phyloP scores from a whole-genome alignment of 768 basidiomycete genomes.

The Naganishia vishniacii region DNA sequence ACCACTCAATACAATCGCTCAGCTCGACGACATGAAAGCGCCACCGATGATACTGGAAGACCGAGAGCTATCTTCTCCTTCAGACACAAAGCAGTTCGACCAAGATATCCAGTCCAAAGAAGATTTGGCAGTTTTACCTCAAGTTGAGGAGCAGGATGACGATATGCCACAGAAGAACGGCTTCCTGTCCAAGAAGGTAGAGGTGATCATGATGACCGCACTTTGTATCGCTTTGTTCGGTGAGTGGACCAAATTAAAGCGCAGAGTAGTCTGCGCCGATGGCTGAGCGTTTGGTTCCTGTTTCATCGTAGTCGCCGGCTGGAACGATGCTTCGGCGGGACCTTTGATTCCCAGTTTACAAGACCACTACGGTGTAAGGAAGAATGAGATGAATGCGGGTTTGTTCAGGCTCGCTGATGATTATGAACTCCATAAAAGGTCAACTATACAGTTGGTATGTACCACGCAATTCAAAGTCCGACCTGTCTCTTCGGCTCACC shows the following conservation, averaged over 20 bases:
- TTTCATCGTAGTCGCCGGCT: conserved; percentile 51
- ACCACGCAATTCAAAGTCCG: background rate
- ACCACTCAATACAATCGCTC: no score
- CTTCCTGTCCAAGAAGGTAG: background rate
- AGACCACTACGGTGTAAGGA: conserved; percentile 49
- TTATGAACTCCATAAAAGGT: background rate
- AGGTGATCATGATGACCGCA: conserved; percentile 10
- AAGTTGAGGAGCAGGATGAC: background rate
- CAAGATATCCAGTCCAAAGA: background rate
- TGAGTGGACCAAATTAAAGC: no score
- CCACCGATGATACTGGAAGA: background rate
- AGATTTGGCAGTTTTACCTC: background rate
- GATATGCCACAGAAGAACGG: conserved; percentile 1
- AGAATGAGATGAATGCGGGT: background rate
- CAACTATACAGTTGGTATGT: conserved; percentile 3
- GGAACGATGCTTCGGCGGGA: conserved; percentile 72
- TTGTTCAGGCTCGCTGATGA: background rate
- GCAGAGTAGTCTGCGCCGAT: no score
- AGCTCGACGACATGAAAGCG: no score
- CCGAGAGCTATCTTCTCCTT: background rate
- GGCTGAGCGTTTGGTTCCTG: no score
- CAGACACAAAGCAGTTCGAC: background rate
- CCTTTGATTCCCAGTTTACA: conserved; percentile 71
- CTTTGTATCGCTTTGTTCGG: conserved; percentile 5
- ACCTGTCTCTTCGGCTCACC: background rate